Evolutionary conservation across 345 rosid genomes (phyloP).

Genomic region (Cochlearia excelsa): DNA sequence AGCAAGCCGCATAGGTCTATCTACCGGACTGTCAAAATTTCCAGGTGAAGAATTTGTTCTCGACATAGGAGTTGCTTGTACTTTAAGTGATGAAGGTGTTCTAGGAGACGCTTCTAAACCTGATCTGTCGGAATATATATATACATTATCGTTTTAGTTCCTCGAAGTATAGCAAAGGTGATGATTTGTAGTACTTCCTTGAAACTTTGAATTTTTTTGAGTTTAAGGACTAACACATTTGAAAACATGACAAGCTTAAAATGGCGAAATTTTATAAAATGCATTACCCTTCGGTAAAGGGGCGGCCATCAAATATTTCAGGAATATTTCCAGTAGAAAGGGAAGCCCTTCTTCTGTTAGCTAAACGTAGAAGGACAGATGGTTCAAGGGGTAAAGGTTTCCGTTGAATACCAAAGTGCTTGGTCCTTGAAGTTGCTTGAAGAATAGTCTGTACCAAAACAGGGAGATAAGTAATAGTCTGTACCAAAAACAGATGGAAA

Average conservation of each 20-base stretch:
- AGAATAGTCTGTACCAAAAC: conserved; percentile 63
- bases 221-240: conserved; percentile 13
- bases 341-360: conserved; percentile 93
- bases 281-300: conserved; percentile 70
- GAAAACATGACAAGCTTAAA: conserved; percentile 16
- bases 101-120: conserved; percentile 51
- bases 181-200: conserved; percentile 19
- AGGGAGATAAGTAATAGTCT: conserved; percentile 21
- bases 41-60: conserved; percentile 87
- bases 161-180: conserved; percentile 18
- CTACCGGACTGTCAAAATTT: conserved; percentile 71
- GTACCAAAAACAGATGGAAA: background rate
- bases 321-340: conserved; percentile 87
- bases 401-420: conserved; percentile 84
- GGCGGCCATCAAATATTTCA: conserved; percentile 64
- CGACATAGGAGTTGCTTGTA: conserved; percentile 45
- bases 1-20: conserved; percentile 94
- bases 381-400: conserved; percentile 96
- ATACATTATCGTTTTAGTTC: conserved; percentile 36
- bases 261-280: conserved; percentile 13
- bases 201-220: conserved; percentile 12
- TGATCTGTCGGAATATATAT: conserved; percentile 57
- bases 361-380: conserved; percentile 85
- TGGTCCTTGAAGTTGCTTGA: conserved; percentile 63
- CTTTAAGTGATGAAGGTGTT: conserved; percentile 49